Conservation (phyloP, 495 filamentous ascomycete species). For the Corynascus novoguineensis region DNA sequence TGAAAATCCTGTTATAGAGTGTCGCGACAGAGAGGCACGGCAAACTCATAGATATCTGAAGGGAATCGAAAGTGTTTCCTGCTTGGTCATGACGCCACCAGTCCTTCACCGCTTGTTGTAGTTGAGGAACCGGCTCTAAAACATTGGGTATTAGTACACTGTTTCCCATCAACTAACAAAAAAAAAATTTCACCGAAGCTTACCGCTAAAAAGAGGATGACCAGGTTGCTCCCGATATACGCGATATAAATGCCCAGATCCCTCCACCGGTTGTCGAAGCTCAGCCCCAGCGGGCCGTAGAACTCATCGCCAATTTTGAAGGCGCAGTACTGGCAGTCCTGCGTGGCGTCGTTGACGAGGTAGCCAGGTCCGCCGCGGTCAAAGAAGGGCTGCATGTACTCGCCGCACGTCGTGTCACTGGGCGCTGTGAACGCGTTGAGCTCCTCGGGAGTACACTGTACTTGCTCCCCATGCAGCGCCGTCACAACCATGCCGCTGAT, state of each 20-base stretch:
- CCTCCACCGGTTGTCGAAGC: slow-evolving; percentile 65
- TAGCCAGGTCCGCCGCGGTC: slow-evolving; percentile 60
- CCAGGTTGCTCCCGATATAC: slow-evolving; percentile 69
- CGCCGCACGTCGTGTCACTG: slow-evolving; percentile 55
- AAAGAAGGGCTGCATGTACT: slow-evolving; percentile 71
- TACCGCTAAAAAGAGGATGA: slow-evolving; percentile 67
- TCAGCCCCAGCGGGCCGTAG: slow-evolving; percentile 58
- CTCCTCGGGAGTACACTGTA: slow-evolving; percentile 52
- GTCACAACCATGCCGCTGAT: slow-evolving; percentile 75
- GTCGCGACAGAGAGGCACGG: not conserved
- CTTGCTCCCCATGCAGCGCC: slow-evolving; percentile 60
- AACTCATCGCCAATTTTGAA: slow-evolving; percentile 75
- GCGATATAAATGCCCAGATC: slow-evolving; percentile 71
- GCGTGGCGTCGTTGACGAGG: slow-evolving; percentile 57
- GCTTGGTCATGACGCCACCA: not conserved
- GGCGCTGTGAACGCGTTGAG: slow-evolving; percentile 60
- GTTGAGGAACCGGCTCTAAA: slow-evolving; percentile 57
- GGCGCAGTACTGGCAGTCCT: slow-evolving; percentile 68
- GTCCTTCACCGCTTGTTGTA: slow-evolving; percentile 53
- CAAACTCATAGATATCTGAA: not conserved
- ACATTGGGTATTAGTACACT: not conserved
- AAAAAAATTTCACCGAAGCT: slow-evolving; percentile 34
- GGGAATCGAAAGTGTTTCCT: not conserved
- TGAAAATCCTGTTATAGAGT: no score
- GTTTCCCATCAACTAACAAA: slow-evolving; percentile 9